These are phyloP conservation scores for Saturnispora hagleri DNA, from an alignment of 805 yeast species.

Conservation along the genomic window DNA sequence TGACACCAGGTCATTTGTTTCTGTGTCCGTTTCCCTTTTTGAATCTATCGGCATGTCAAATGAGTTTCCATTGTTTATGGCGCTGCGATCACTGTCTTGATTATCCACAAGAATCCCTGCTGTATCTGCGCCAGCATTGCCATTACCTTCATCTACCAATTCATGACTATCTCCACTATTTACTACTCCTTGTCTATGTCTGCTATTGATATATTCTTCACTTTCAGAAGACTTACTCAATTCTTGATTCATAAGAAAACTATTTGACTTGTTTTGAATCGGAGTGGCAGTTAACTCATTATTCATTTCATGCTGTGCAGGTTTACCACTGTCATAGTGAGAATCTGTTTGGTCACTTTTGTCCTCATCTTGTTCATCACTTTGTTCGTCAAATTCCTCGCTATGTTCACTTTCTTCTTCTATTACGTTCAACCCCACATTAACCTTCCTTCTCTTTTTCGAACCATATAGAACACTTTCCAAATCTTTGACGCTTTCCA, in stretches of 20 bases:
- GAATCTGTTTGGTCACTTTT: constrained; percentile 6
- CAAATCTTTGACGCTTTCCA: constrained; percentile 10
- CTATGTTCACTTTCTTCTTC: not conserved
- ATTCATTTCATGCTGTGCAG: not conserved
- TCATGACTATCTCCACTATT: not conserved
- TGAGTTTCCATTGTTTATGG: no score
- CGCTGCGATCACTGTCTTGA: no score
- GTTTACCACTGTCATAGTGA: constrained; percentile 4
- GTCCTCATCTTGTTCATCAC: constrained; percentile 4
- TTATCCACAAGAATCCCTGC: no score
- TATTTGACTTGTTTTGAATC: not conserved
- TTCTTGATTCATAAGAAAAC: not conserved
- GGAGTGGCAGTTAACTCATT: not conserved
- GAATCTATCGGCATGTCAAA: not conserved
- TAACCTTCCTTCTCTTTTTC: not conserved
- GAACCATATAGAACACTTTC: constrained; percentile 7
- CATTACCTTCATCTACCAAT: not conserved
- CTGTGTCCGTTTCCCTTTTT: not conserved
- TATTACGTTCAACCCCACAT: not conserved
- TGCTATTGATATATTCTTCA: not conserved
- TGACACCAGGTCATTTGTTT: not conserved
- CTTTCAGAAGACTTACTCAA: not conserved
- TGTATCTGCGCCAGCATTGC: no score
- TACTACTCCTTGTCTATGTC: not conserved
- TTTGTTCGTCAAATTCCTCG: not conserved